Base-by-base conservation (phyloP, 73 alveolate species). In the Breviolum minutum region DNA sequence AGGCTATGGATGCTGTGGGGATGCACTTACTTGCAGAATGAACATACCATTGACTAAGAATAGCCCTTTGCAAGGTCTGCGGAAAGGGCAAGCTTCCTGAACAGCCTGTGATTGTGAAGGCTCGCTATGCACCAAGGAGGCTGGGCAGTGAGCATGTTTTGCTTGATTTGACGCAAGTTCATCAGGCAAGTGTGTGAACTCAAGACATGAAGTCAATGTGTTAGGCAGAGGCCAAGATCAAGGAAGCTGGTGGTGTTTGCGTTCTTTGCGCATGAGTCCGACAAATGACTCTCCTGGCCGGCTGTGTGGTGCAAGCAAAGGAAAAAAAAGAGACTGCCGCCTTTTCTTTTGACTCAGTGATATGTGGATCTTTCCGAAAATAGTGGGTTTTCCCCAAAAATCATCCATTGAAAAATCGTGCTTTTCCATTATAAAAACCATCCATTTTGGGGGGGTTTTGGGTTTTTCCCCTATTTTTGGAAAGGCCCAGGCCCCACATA, bases 41-140 rank as follows among this genome's bases (percentile, higher is more conserved):
- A 66, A 17, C 11, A 13, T 27, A 13, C 22, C 17, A 29, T 24
- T 27, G 63, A 29, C 26, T 11, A 7, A 40, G 54, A 40, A 40
- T 40, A 40, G 54, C 54, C 3, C 64, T 66, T 68, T 94, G 69
- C 66, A 66, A 80, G 99, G 99, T 94, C 85, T 48, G 74, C 74
- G 99, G 99, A 22, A 94, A 94, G 94, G 99, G 99, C 86, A 26
- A 80, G 94, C 92, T 94, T 9, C 99, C 99, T 4, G 74, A 79
- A 40, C 99, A 94, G 99, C 99, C 99, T 10, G 85, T 94, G 86
- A 94, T 94, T 48, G 99, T 94, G 86, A 94, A 81, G 94, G 99
- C 99, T 61, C 92, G 99, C 62, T 94, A 94, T 69, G 79, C 99
- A 94, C 99, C 94, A 94, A 94, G 84, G 99, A 81, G 92, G 92